Conservation (phyloP, 1,139 yeast genomes). For the Hanseniaspora gamundiae region DNA sequence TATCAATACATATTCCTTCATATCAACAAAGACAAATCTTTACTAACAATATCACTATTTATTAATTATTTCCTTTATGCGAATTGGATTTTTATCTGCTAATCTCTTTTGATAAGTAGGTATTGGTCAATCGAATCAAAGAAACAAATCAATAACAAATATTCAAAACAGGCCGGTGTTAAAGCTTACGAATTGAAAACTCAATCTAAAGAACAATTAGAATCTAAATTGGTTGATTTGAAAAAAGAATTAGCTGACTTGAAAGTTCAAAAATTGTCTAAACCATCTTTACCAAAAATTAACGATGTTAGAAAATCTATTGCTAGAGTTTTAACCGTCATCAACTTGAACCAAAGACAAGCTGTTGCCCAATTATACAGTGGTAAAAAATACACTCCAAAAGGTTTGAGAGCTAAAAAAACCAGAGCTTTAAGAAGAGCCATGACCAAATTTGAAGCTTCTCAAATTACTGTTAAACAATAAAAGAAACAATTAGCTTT, state of each 20-base stretch:
- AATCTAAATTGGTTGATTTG: slow-evolving; percentile 85
- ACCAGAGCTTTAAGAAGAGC: slow-evolving; percentile 99
- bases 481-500: slow-evolving; percentile 87
- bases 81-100: too few relatives aligned
- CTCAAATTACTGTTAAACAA: slow-evolving; percentile 75
- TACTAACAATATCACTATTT: slow-evolving; percentile 5
- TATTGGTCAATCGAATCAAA: too few relatives aligned
- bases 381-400: slow-evolving; percentile 95
- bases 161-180: slow-evolving; percentile 59
- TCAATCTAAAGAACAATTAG: slow-evolving; percentile 94
- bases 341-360: slow-evolving; percentile 94
- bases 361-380: slow-evolving; percentile 91
- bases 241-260: slow-evolving; percentile 94
- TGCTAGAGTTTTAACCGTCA: slow-evolving; percentile 95
- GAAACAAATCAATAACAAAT: too few relatives aligned
- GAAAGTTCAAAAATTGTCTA: slow-evolving; percentile 91
- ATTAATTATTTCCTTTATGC: neutral
- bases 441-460: slow-evolving; percentile 79
- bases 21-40: neutral
- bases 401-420: slow-evolving; percentile 98
- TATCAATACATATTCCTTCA: too few relatives aligned
- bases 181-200: slow-evolving; percentile 95
- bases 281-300: slow-evolving; percentile 89
- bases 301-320: slow-evolving; percentile 95
- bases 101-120: too few relatives aligned